phyloP scores from a whole-genome alignment of 257 asterid species.

The Nemophila menziesii region DNA sequence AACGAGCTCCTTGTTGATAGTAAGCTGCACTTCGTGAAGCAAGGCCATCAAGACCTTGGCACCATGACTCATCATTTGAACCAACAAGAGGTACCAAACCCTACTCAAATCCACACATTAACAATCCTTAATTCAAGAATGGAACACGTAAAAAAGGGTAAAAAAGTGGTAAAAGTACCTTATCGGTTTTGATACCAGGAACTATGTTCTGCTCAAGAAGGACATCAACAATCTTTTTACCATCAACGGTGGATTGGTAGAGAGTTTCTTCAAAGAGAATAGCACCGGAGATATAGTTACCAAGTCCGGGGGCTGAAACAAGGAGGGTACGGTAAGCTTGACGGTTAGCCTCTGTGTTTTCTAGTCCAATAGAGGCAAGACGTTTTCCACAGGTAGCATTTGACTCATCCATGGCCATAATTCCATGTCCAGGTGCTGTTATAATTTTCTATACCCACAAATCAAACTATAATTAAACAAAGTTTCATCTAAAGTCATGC shows the following conservation, averaged over 20 bases:
- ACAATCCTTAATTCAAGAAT: background rate
- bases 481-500: background rate
- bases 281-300: slow-evolving; percentile 80
- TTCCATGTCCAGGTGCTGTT: slow-evolving; percentile 84
- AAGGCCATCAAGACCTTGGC: slow-evolving; percentile 98
- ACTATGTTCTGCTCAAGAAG: slow-evolving; percentile 69
- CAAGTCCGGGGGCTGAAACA: slow-evolving; percentile 64
- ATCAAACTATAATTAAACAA: background rate
- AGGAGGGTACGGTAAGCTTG: slow-evolving; percentile 86
- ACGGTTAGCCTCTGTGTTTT: slow-evolving; percentile 93
- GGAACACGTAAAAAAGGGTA: background rate
- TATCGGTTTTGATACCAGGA: slow-evolving; percentile 89
- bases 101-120: slow-evolving; percentile 14
- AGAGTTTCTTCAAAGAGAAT: slow-evolving; percentile 89
- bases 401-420: slow-evolving; percentile 89
- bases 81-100: slow-evolving; percentile 95
- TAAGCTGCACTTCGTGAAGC: slow-evolving; percentile 96
- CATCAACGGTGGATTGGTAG: slow-evolving; percentile 71
- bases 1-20: slow-evolving; percentile 96
- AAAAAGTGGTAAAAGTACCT: slow-evolving; percentile 25
- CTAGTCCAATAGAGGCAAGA: slow-evolving; percentile 75
- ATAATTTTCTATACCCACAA: slow-evolving; percentile 47
- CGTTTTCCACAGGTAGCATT: slow-evolving; percentile 93
- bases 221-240: slow-evolving; percentile 77
- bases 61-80: slow-evolving; percentile 91